These are phyloP conservation scores for Triticum turgidum DNA, from an alignment of 176 grass and related monocot genomes.

Conservation along the genomic window DNA sequence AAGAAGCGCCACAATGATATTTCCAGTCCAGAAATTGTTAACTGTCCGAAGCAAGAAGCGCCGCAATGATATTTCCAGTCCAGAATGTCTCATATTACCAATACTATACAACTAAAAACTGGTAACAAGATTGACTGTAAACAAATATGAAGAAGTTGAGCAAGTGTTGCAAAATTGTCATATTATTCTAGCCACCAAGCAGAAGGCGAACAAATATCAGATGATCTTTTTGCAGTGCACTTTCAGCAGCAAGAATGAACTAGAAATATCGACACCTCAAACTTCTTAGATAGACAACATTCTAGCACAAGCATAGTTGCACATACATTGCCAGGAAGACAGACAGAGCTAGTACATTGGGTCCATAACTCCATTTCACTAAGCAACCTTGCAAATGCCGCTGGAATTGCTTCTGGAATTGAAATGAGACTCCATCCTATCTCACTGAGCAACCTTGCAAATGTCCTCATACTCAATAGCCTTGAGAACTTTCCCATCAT, in stretches of 20 bases:
- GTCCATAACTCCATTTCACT: background rate
- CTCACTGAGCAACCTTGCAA: constrained; percentile 69
- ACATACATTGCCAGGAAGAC: background rate
- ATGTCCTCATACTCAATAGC: constrained; percentile 93
- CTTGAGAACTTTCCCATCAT: constrained; percentile 83
- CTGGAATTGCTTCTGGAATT: constrained; percentile 13
- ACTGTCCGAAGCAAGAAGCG: background rate
- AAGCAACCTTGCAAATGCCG: background rate
- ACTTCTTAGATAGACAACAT: constrained; percentile 16
- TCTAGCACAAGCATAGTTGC: constrained; percentile 7
- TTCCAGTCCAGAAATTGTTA: background rate
- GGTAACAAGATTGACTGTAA: background rate
- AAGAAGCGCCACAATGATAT: background rate
- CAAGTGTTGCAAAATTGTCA: constrained; percentile 6
- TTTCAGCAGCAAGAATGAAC: background rate
- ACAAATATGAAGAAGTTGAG: constrained; percentile 24
- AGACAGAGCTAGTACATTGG: background rate
- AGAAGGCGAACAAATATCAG: constrained; percentile 4
- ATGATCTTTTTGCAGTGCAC: background rate
- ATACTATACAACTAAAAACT: background rate
- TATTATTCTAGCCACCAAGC: constrained; percentile 5
- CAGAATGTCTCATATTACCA: background rate
- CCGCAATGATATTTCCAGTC: background rate
- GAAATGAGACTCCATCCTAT: background rate
- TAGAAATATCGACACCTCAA: constrained; percentile 19